Conservation (phyloP, 352 stramenopile genomes). For the Phytophthora citricola region DNA sequence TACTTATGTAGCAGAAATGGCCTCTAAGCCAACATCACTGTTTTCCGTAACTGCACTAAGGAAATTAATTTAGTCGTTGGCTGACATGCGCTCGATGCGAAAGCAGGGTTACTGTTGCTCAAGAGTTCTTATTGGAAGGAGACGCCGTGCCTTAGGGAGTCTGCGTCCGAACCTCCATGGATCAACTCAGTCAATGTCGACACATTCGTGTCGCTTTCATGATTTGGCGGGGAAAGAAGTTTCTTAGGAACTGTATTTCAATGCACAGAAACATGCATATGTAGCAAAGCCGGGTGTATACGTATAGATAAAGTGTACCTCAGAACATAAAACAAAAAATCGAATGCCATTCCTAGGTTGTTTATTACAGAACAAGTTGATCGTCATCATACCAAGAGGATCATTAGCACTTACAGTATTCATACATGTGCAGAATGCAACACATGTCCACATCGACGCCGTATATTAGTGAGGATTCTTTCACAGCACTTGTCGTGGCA, state of each 20-base stretch:
- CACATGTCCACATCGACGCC: not conserved
- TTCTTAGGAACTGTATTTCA: not conserved
- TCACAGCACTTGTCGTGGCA: no score
- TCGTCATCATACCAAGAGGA: no score
- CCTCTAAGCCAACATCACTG: no score
- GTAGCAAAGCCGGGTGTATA: no score
- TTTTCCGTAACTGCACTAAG: no score
- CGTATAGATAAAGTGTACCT: not conserved
- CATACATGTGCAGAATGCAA: not conserved
- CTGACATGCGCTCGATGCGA: not conserved
- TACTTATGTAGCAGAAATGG: no score
- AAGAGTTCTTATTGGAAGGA: constrained; percentile 4
- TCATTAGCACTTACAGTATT: no score
- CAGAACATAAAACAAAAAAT: not conserved
- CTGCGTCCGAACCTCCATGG: not conserved
- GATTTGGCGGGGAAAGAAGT: not conserved
- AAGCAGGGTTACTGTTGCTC: not conserved
- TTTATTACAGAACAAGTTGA: no score
- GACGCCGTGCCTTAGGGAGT: not conserved
- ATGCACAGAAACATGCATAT: not conserved
- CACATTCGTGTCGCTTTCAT: not conserved
- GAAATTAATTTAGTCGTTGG: no score
- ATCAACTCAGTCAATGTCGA: not conserved
- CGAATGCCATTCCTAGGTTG: no score
- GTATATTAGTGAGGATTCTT: no score